Evolutionary conservation across 1,284 basidiomycete species (phyloP).

Genomic region (Farysia itapuensis): DNA sequence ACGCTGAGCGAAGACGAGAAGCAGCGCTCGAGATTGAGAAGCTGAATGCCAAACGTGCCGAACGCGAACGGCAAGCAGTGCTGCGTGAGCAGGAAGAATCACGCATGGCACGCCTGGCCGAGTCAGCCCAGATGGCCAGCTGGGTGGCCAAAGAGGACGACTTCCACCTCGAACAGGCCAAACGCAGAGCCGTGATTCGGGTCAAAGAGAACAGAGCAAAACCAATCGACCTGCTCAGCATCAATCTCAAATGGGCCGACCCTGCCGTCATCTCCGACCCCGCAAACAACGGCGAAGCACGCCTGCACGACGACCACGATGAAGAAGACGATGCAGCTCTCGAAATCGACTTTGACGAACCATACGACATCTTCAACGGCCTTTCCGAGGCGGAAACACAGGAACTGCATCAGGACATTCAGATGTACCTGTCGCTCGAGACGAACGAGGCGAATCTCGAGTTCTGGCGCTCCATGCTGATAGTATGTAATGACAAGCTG

Average conservation of each 20-base stretch:
- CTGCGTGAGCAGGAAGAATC: constrained; percentile 89
- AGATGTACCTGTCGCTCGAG: constrained; percentile 85
- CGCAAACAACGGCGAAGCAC: constrained; percentile 68
- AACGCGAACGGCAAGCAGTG: constrained; percentile 83
- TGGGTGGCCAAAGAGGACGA: constrained; percentile 97
- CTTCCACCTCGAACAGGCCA: constrained; percentile 93
- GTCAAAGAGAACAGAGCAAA: constrained; percentile 87
- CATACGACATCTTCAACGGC: constrained; percentile 95
- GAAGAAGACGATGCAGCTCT: constrained; percentile 82
- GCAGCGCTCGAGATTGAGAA: constrained; percentile 85
- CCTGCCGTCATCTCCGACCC: constrained; percentile 88
- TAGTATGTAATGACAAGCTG: constrained; percentile 89
- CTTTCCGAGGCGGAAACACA: constrained; percentile 83
- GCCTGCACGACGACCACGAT: constrained; percentile 63
- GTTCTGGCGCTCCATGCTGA: constrained; percentile 99
- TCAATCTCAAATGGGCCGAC: constrained; percentile 56
- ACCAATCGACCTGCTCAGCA: constrained; percentile 56
- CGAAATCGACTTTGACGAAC: constrained; percentile 97
- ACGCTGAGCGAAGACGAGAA: constrained; percentile 79
- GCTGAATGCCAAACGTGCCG: constrained; percentile 83
- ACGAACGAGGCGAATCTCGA: constrained; percentile 82
- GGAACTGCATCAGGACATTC: constrained; percentile 91
- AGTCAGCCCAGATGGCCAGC: constrained; percentile 94
- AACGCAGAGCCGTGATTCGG: constrained; percentile 84
- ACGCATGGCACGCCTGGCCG: constrained; percentile 81